Base-by-base conservation (phyloP, 2,329 filamentous ascomycete species). In the Aspergillus ochraceus region DNA sequence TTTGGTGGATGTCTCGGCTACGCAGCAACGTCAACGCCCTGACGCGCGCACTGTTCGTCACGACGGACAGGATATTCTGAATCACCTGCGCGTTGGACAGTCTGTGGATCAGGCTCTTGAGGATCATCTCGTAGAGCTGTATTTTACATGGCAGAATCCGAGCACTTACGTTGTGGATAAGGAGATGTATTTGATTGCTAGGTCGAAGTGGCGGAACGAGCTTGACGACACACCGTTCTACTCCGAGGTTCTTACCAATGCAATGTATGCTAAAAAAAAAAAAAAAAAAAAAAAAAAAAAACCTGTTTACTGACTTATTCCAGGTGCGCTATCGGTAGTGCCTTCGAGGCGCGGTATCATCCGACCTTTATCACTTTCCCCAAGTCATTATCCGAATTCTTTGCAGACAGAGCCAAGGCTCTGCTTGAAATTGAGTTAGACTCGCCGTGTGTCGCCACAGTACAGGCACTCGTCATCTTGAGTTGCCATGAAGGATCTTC, bases 91-190 rank as follows among this genome's bases (percentile, higher is more conserved):
- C 1, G 69, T 81, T 12, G 74, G 74, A 19, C 76, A 79, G 61
- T 57, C 71, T 4, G 76, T 80, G 17, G 75, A 78, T 32, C 70
- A 72, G 20, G 71, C 69, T 4, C 62, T 81, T 6, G 79, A 80
- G 56, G 71, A 77, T 29, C 80, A 81, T 64, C 71, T 82, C 1
- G 70, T 79, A 6, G 72, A 76, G 36, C 71, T 81, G 0, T 82
- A 78, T 57, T 82, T 82, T 57, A 75, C 78, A 1, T 82, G 80
- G 80, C 78, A 82, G 63, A 80, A 82, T 51, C 73, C 79, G 6
- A 76, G 76, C 47, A 77, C 78, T 50, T 77, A 80, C 50, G 74
- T 80, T 1, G 77, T 82, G 2, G 78, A 82, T 55, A 75, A 76
- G 49, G 73, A 76, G 22, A 76, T 77, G 72, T 78, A 71, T 53